Conservation (phyloP, 2,329 filamentous ascomycete species). For the Colletotrichum sublineola region DNA sequence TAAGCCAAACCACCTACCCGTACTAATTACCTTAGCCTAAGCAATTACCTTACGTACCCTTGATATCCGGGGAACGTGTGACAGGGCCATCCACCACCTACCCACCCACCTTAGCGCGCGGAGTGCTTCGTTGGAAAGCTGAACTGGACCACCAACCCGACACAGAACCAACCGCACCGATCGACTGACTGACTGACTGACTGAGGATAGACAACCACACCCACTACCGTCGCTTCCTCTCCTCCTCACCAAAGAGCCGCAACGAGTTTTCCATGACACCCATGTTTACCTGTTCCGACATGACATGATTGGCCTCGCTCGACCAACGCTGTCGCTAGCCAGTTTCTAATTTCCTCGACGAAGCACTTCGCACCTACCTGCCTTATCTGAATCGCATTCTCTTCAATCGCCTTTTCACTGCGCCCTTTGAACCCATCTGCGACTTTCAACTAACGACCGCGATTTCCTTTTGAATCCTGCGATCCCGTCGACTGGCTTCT, state of each 20-base stretch:
- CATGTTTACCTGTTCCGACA: slow-evolving; percentile 21
- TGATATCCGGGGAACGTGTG: slow-evolving; percentile 23
- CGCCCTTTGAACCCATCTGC: slow-evolving; percentile 15
- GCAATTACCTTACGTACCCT: slow-evolving; percentile 1
- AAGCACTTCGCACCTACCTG: not conserved
- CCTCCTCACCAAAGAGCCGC: slow-evolving; percentile 37
- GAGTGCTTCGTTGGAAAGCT: slow-evolving; percentile 24
- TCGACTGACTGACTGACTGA: slow-evolving; percentile 16
- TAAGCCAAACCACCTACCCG: not conserved
- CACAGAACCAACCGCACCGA: slow-evolving; percentile 11
- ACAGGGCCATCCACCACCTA: slow-evolving; percentile 7
- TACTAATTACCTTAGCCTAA: not conserved
- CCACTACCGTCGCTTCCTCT: slow-evolving; percentile 16
- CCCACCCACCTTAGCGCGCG: slow-evolving; percentile 19
- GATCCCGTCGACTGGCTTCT: not conserved
- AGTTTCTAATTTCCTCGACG: slow-evolving; percentile 12
- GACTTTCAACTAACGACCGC: slow-evolving; percentile 15
- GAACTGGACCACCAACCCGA: slow-evolving; percentile 9
- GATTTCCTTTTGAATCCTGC: slow-evolving; percentile 2
- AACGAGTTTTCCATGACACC: slow-evolving; percentile 22
- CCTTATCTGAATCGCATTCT: slow-evolving; percentile 4
- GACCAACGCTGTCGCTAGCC: not conserved
- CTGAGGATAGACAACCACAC: slow-evolving; percentile 25
- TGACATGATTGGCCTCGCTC: slow-evolving; percentile 28
- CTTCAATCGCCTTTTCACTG: slow-evolving; percentile 4